A percentile compares a stretch with the other conserved stretches of the same genome.
Conservation (phyloP, 192 early-diverging fungal species). For the Coemansia sp. region DNA sequence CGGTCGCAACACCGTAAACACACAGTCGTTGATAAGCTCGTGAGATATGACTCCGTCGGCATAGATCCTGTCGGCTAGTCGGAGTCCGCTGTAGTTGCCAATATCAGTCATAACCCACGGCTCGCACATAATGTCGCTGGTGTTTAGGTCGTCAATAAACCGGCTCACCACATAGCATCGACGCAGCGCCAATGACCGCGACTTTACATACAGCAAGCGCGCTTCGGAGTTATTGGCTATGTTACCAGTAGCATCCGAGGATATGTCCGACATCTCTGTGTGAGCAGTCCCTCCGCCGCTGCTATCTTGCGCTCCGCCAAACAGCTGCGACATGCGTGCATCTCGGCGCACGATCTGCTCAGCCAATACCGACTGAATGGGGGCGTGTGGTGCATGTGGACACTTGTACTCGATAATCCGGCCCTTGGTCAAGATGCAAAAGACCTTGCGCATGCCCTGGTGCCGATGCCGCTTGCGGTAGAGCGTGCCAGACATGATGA, state of each 20-base stretch:
- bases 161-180: constrained; percentile 52
- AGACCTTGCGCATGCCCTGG: constrained; percentile 47
- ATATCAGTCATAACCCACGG: constrained; percentile 55
- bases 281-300: not conserved
- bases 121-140: constrained; percentile 48
- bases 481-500: constrained; percentile 46
- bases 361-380: constrained; percentile 18
- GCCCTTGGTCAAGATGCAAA: constrained; percentile 47
- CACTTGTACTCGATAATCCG: constrained; percentile 48
- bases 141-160: constrained; percentile 36
- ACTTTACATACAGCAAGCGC: constrained; percentile 20
- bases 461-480: constrained; percentile 51
- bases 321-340: constrained; percentile 23
- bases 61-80: constrained; percentile 47
- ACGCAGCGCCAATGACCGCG: constrained; percentile 36
- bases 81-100: constrained; percentile 48
- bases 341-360: constrained; percentile 15
- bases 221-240: constrained; percentile 13
- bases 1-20: constrained; percentile 53
- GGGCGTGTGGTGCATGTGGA: constrained; percentile 13
- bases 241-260: constrained; percentile 2
- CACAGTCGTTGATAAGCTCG: constrained; percentile 48
- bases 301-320: not conserved
- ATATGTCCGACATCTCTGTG: constrained; percentile 1
- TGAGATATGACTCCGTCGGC: constrained; percentile 46